These are phyloP conservation scores for Niebla homalea DNA, from an alignment of 495 filamentous ascomycete species.

Conservation along the genomic window DNA sequence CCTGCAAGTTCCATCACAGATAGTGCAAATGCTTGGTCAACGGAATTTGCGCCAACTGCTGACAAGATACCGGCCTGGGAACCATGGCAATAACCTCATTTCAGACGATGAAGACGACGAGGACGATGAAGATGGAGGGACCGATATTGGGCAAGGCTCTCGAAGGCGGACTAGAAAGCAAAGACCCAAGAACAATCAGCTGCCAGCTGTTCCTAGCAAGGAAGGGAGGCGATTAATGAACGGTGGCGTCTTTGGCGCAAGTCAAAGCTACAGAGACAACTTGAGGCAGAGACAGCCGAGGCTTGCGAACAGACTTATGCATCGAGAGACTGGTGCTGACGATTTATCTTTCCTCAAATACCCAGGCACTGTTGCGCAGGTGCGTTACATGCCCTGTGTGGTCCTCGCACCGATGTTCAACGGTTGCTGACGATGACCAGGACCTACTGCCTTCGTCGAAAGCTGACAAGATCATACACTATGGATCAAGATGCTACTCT, in stretches of 20 bases:
- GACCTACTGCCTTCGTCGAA: constrained; percentile 49
- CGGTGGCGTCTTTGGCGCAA: constrained; percentile 61
- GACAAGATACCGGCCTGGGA: constrained; percentile 12
- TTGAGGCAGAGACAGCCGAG: constrained; percentile 42
- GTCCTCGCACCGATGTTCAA: constrained; percentile 4
- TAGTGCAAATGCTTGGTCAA: constrained; percentile 28
- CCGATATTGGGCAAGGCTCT: constrained; percentile 5
- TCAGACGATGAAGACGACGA: constrained; percentile 29
- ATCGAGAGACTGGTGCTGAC: constrained; percentile 63
- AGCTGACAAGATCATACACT: constrained; percentile 81
- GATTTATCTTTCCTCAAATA: constrained; percentile 38
- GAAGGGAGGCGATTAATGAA: constrained; percentile 64
- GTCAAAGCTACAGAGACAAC: constrained; percentile 36
- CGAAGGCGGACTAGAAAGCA: constrained; percentile 22
- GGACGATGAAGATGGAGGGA: constrained; percentile 23
- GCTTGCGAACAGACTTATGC: constrained; percentile 55
- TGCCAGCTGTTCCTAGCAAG: constrained; percentile 68
- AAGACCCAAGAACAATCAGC: constrained; percentile 32
- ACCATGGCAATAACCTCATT: constrained; percentile 23
- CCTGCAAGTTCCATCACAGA: constrained; percentile 14
- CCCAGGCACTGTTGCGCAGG: constrained; percentile 53
- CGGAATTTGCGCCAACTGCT: constrained; percentile 27
- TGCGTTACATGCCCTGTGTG: constrained; percentile 20
- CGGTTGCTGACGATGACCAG: constrained; percentile 36
- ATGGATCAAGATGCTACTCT: constrained; percentile 73